phyloP scores from a whole-genome alignment of 2,329 filamentous ascomycete genomes.

The Xylariaceae sp. region DNA sequence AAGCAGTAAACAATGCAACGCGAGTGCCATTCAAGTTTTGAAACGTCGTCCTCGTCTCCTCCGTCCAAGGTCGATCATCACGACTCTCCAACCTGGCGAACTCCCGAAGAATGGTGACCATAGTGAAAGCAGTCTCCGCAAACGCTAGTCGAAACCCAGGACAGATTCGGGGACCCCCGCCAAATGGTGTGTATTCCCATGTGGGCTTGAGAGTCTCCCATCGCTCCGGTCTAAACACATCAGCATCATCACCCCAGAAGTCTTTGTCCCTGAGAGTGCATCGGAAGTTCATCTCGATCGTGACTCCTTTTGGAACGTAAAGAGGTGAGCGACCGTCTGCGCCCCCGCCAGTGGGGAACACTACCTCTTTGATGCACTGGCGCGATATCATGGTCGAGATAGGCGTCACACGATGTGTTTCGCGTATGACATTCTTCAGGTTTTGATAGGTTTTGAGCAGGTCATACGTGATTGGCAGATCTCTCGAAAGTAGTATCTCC shows the following conservation, averaged over 20 bases:
- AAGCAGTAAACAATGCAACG: conserved; percentile 5
- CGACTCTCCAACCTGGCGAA: conserved; percentile 10
- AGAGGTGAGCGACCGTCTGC: conserved; percentile 14
- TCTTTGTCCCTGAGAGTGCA: conserved; percentile 12
- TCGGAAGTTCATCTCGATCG: conserved; percentile 13
- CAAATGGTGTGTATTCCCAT: conserved; percentile 55
- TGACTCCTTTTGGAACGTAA: conserved; percentile 15
- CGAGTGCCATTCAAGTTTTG: conserved; percentile 7
- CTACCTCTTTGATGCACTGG: conserved; percentile 13
- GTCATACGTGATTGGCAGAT: conserved; percentile 20
- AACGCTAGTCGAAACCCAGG: conserved; percentile 8
- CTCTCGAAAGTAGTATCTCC: conserved; percentile 15
- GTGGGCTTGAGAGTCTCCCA: conserved; percentile 34
- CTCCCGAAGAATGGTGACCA: conserved; percentile 6
- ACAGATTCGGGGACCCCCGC: conserved; percentile 48
- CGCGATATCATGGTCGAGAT: conserved; percentile 10
- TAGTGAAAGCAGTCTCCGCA: conserved; percentile 8
- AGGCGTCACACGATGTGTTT: conserved; percentile 10
- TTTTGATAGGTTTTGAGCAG: conserved; percentile 20
- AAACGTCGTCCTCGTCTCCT: conserved; percentile 8
- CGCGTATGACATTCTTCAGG: conserved; percentile 20
- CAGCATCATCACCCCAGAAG: conserved; percentile 17
- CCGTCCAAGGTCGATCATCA: conserved; percentile 10
- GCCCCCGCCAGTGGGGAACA: conserved; percentile 14
- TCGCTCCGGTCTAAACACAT: conserved; percentile 14